Conservation (phyloP, 306 rosid genomes). For the Acacia confusa region DNA sequence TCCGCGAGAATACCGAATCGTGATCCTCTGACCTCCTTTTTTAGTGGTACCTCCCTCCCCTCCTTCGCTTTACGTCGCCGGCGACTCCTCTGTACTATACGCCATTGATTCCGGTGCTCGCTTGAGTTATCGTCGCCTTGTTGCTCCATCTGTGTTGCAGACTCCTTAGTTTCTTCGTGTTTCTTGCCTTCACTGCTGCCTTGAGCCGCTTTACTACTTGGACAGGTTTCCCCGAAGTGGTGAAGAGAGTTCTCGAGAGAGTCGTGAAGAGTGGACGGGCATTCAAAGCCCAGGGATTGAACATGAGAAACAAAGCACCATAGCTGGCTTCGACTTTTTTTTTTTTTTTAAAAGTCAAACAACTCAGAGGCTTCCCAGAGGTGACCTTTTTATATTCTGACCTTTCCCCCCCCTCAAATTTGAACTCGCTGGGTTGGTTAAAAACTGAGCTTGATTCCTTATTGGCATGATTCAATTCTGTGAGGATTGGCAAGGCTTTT, state of each 20-base stretch:
- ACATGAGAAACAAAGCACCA: neutral
- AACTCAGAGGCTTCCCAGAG: neutral
- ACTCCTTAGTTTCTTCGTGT: too few species aligned
- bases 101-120: too few species aligned
- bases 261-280: neutral
- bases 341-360: neutral
- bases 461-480: neutral
- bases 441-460: neutral
- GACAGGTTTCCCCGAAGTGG: too few species aligned
- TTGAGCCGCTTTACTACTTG: too few species aligned
- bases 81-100: too few species aligned
- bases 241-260: neutral
- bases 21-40: too few species aligned
- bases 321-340: neutral
- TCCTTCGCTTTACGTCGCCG: too few species aligned
- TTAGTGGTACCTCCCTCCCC: too few species aligned
- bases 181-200: too few species aligned
- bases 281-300: neutral
- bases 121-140: too few species aligned
- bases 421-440: neutral
- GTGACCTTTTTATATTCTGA: neutral
- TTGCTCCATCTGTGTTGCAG: too few species aligned
- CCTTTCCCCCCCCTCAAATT: neutral
- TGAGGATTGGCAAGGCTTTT: neutral
- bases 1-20: too few species aligned